phyloP scores from a whole-genome alignment of 108 stramenopile genomes.

The Cyclotella baltica region DNA sequence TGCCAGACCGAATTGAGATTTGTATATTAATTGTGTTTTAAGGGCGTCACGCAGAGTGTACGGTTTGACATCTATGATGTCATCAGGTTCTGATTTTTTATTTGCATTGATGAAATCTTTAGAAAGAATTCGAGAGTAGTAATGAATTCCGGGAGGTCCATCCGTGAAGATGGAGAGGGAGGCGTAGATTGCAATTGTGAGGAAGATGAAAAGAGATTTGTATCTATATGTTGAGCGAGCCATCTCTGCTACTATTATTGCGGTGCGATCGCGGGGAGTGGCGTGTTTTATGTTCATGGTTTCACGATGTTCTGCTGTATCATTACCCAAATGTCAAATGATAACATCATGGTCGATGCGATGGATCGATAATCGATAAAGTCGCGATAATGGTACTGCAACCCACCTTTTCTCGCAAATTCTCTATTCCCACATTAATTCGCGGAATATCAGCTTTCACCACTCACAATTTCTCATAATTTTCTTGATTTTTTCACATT shows the following conservation, averaged over 20 bases:
- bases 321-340: no score
- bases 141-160: background rate
- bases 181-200: background rate
- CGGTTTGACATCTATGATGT: background rate
- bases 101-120: background rate
- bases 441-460: no score
- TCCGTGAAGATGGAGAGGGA: background rate
- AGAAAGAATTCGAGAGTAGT: background rate
- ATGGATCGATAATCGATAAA: no score
- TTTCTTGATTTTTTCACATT: no score
- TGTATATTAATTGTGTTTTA: conserved; percentile 3
- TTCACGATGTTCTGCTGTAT: background rate
- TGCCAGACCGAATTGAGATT: conserved; percentile 31
- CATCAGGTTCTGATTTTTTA: background rate
- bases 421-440: no score
- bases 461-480: no score
- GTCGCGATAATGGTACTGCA: no score
- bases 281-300: background rate
- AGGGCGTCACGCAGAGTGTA: conserved; percentile 16
- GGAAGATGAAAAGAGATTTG: background rate
- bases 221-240: background rate
- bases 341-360: no score
- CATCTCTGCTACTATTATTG: background rate
- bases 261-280: background rate
- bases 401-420: no score